Evolutionary conservation across 1,284 basidiomycete genomes (phyloP).

Genomic region (Gomphus sp.): DNA sequence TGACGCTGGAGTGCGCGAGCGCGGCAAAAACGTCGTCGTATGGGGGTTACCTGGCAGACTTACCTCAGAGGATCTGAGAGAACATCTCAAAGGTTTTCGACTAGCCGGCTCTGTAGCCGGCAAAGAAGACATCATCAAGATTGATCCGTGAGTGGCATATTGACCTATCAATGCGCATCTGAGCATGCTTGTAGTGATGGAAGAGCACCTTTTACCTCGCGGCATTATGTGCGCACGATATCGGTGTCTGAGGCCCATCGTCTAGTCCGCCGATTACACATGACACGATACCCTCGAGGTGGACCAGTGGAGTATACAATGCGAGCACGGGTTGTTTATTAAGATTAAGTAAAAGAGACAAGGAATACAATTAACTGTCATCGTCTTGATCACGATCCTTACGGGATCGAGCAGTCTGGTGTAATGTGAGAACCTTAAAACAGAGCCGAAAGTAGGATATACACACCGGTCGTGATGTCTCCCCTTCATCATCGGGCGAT

Average conservation of each 20-base stretch:
- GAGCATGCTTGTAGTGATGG: neutral
- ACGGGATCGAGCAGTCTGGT: conserved; percentile 31
- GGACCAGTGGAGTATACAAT: conserved; percentile 35
- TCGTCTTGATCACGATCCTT: conserved; percentile 50
- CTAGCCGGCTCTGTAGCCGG: conserved; percentile 29
- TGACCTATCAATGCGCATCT: neutral
- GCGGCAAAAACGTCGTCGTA: conserved; percentile 45
- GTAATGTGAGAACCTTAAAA: neutral
- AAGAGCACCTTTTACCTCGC: conserved; percentile 27
- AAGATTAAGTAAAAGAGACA: conserved; percentile 8
- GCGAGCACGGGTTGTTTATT: conserved; percentile 53
- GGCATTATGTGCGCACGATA: conserved; percentile 43
- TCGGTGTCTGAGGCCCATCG: conserved; percentile 58
- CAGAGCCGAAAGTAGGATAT: neutral
- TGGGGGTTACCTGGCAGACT: conserved; percentile 50
- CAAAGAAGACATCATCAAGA: conserved; percentile 33
- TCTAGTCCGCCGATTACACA: conserved; percentile 52
- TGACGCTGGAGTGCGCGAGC: conserved; percentile 36
- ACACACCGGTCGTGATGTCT: conserved; percentile 41
- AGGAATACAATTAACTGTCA: conserved; percentile 36
- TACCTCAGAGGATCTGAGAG: conserved; percentile 25
- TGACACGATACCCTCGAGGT: conserved; percentile 38
- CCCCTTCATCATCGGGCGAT: conserved; percentile 64
- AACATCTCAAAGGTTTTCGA: conserved; percentile 34
- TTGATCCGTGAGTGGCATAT: conserved; percentile 36